Percentiles rank a stretch among this genome's conserved stretches.
Conservation (phyloP, 345 rosid genomes). For the Populus deltoides region DNA sequence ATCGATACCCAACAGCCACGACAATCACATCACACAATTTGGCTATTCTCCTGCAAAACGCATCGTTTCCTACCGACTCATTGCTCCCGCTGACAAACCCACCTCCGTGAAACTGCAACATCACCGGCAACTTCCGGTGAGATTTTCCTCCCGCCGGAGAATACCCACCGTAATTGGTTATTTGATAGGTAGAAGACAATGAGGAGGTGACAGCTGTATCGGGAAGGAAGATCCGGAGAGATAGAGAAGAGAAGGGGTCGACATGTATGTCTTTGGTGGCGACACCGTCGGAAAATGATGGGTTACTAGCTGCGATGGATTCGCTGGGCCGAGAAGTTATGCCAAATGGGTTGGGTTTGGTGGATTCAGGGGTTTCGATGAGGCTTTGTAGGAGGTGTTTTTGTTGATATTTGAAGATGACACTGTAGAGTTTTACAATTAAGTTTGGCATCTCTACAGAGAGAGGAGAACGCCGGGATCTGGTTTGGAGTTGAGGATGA, state of each 20-base stretch:
- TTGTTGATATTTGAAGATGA: conserved; percentile 58
- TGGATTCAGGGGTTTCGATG: conserved; percentile 26
- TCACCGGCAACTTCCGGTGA: conserved; percentile 62
- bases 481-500: not conserved
- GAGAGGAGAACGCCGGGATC: not conserved
- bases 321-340: conserved; percentile 55
- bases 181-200: not conserved
- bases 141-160: conserved; percentile 38
- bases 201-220: conserved; percentile 24
- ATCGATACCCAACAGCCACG: conserved; percentile 79
- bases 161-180: conserved; percentile 55
- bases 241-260: conserved; percentile 59
- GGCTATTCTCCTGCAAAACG: conserved; percentile 68
- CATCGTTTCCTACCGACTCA: conserved; percentile 59
- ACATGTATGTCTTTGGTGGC: conserved; percentile 75
- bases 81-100: conserved; percentile 82
- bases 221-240: conserved; percentile 69
- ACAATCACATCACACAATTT: conserved; percentile 75
- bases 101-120: conserved; percentile 95
- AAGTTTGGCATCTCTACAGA: conserved; percentile 53
- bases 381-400: conserved; percentile 50
- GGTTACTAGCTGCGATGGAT: conserved; percentile 44
- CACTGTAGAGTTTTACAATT: conserved; percentile 52
- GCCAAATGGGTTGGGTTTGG: conserved; percentile 38
- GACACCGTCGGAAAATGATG: conserved; percentile 58